phyloP scores from a whole-genome alignment of 257 asterid species.

The Gentiana dahurica region DNA sequence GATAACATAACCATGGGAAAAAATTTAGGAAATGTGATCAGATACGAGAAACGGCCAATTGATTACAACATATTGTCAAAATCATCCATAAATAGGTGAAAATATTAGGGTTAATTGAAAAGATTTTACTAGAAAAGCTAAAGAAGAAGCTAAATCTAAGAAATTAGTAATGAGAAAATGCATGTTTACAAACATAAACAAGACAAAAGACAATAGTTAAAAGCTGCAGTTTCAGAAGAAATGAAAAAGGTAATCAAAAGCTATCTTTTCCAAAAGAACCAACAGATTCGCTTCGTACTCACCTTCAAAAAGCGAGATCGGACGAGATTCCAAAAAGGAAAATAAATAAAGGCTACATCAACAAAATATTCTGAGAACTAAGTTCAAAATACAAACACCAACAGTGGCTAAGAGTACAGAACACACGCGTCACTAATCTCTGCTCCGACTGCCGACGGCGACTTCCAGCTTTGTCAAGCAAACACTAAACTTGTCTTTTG shows the following conservation, averaged over 20 bases:
- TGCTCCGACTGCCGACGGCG: background rate
- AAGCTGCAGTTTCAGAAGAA: constrained; percentile 14
- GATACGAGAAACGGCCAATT: background rate
- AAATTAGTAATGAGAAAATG: constrained; percentile 8
- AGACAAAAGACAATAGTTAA: background rate
- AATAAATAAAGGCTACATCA: constrained; percentile 11
- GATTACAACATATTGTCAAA: background rate
- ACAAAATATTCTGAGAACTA: background rate
- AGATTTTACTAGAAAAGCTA: constrained; percentile 10
- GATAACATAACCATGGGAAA: background rate
- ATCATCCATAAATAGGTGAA: background rate
- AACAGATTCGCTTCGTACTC: constrained; percentile 24
- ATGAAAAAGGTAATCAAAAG: constrained; percentile 17
- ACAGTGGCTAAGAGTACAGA: background rate
- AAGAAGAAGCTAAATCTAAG: constrained; percentile 14
- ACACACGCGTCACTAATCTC: too few relatives aligned
- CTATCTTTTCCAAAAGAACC: background rate
- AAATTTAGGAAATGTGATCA: background rate
- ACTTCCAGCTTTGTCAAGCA: constrained; percentile 1
- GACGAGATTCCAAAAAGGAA: constrained; percentile 20
- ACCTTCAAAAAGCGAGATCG: constrained; percentile 58
- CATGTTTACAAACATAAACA: background rate
- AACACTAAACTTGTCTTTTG: background rate
- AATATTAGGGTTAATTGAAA: background rate
- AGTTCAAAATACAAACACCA: background rate